Evolutionary conservation across 441 rosid genomes (phyloP).

Genomic region (Theobroma grandiflorum): DNA sequence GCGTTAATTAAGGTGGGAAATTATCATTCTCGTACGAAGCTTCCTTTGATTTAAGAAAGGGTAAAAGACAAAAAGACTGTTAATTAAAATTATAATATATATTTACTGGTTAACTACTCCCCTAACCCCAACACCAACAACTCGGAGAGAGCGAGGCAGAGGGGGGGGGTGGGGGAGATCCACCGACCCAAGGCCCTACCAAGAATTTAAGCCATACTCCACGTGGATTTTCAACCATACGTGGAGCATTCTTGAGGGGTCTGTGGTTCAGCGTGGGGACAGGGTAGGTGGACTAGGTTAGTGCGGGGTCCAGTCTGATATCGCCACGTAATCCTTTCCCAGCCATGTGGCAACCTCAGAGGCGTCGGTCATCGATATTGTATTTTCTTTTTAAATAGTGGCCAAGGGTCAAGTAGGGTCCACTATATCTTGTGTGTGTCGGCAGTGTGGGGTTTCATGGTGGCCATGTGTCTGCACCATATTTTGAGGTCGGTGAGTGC

Average conservation of each 20-base stretch:
- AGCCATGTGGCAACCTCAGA: no score
- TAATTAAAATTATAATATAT: no score
- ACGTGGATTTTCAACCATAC: neutral
- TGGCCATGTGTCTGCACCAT: constrained; percentile 12
- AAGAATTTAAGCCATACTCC: no score
- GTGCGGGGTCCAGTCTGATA: neutral
- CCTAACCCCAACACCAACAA: no score
- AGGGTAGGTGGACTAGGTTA: neutral
- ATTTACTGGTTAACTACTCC: no score
- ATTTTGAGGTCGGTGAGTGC: constrained; percentile 9
- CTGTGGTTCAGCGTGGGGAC: neutral
- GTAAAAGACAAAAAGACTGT: no score
- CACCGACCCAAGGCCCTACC: no score
- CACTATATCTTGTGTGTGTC: constrained; percentile 36
- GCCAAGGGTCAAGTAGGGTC: constrained; percentile 21
- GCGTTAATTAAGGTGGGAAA: no score
- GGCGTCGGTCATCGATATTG: neutral
- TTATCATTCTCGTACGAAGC: no score
- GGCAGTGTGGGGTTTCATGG: neutral
- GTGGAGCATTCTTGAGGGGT: neutral
- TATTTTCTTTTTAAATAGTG: neutral
- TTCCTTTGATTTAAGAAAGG: no score
- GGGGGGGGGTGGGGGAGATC: no score
- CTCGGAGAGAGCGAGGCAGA: no score
- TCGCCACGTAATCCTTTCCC: neutral